Base-by-base conservation (phyloP, 768 basidiomycete species). In the Neoboletus subvelutipes region DNA sequence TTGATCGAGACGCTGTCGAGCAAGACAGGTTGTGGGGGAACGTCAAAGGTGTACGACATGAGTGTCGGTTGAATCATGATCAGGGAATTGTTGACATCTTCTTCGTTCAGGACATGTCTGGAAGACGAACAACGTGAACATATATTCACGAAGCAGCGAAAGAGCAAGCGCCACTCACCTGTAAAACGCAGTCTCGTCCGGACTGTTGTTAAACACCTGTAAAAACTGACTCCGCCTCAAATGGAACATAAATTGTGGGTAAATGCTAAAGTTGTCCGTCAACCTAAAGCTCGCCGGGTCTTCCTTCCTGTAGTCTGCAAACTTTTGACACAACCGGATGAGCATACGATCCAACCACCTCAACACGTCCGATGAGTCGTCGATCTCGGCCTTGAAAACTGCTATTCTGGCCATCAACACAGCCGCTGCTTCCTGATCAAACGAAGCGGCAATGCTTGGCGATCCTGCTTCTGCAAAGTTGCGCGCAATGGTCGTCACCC, bases 221-320 rank as follows among this genome's bases (percentile, higher is more conserved):
- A 99, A 78, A 79, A 99, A 98, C 76, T 98, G 96, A 81, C 92
- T 94, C 71, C 97, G 79, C 57, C 96, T 82, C 59, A 99, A 75
- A 75, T 99, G 97, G 87, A 98, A 99, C 97, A 98, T 99, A 79
- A 99, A 99, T 70, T 98, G 97, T 17, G 97, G 97, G 73, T 99
- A 99, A 66, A 99, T 98, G 71, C 91, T 92, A 76, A 99, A 98
- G 74, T 97, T 97, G 71, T 97, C 94, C 54, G 85, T 80, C 62
- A 99, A 78, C 64, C 94, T 80, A 83, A 99, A 98, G 70, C 89
- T 93, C 37, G 86, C 83, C 11, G 97, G 91, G 70, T 98, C 97
- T 74, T 98, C 97, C 77, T 98, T 98, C 66, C 95, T 79, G 69
- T 98, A 99, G 69, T 98, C 95, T 48, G 97, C 97, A 67, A 98